Percentiles rank a stretch among this genome's conserved stretches.
Evolutionary conservation across 2,329 filamentous ascomycete genomes (phyloP).

Genomic region (Alternaria gansuensis): DNA sequence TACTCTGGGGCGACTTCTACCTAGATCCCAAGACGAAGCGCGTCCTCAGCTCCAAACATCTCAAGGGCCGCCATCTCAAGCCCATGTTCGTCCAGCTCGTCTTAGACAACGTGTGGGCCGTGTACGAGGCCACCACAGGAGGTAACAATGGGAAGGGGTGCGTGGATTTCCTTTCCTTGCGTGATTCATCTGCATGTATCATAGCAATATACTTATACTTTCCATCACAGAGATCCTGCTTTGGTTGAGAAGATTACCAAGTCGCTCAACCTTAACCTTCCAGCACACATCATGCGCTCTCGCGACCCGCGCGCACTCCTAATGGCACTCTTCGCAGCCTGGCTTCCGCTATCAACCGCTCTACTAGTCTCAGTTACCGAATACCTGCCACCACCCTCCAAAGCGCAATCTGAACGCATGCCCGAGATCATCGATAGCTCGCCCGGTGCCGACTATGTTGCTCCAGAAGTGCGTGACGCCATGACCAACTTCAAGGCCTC

Average conservation of each 20-base stretch:
- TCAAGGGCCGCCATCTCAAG: conserved; percentile 90
- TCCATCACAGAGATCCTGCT: conserved; percentile 69
- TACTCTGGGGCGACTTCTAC: conserved; percentile 97
- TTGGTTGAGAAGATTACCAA: conserved; percentile 95
- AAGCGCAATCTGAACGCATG: conserved; percentile 80
- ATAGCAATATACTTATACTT: conserved; percentile 54
- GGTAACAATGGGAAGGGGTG: conserved; percentile 83
- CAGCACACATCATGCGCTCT: conserved; percentile 83
- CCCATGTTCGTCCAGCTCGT: conserved; percentile 98
- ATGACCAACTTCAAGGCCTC: conserved; percentile 81
- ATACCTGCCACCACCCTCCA: conserved; percentile 83
- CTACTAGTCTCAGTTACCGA: conserved; percentile 93
- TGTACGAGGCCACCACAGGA: conserved; percentile 88
- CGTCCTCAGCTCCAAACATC: conserved; percentile 86
- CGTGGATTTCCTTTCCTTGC: conserved; percentile 56
- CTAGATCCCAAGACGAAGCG: conserved; percentile 97
- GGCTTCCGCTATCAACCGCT: conserved; percentile 92
- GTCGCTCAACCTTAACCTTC: conserved; percentile 82
- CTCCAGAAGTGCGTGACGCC: conserved; percentile 74
- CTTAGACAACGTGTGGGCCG: conserved; percentile 93
- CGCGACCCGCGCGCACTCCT: conserved; percentile 84
- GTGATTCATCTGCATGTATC: conserved; percentile 44
- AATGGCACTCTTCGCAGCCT: conserved; percentile 84
- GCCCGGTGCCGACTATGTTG: conserved; percentile 77
- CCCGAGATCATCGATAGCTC: conserved; percentile 81